These are phyloP conservation scores for Ceratocystis alfenasii DNA, from an alignment of 2,329 filamentous ascomycete species.

Conservation along the genomic window DNA sequence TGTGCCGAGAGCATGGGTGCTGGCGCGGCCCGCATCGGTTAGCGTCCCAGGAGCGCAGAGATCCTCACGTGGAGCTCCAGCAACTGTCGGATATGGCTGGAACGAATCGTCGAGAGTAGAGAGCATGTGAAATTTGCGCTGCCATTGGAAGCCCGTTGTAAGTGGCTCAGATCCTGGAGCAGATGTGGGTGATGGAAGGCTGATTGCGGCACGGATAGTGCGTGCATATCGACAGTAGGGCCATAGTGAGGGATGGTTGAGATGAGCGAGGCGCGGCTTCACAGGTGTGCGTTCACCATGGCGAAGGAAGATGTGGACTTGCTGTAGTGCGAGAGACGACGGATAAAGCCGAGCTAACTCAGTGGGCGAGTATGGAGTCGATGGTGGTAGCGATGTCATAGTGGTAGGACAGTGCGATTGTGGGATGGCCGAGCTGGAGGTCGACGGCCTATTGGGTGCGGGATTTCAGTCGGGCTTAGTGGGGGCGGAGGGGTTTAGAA, in stretches of 20 bases:
- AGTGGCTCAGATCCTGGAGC: conserved; percentile 29
- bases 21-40: conserved; percentile 61
- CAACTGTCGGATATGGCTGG: conserved; percentile 50
- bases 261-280: conserved; percentile 74
- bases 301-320: conserved; percentile 76
- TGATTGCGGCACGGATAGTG: conserved; percentile 45
- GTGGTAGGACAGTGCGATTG: conserved; percentile 15
- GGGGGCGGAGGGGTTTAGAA: background rate
- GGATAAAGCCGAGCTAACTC: conserved; percentile 79
- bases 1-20: conserved; percentile 56
- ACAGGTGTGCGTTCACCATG: conserved; percentile 78
- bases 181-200: conserved; percentile 25
- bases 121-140: conserved; percentile 30
- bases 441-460: background rate
- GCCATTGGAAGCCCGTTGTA: conserved; percentile 31
- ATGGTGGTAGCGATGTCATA: conserved; percentile 71
- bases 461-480: background rate
- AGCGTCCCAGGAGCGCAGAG: conserved; percentile 71
- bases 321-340: conserved; percentile 62
- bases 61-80: conserved; percentile 57
- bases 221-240: conserved; percentile 75
- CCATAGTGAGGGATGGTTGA: conserved; percentile 60
- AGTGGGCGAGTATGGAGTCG: conserved; percentile 63
- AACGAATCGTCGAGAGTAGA: conserved; percentile 57
- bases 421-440: no score